Base-by-base conservation (phyloP, 2,329 filamentous ascomycete genomes). In the Aciculosporium take region DNA sequence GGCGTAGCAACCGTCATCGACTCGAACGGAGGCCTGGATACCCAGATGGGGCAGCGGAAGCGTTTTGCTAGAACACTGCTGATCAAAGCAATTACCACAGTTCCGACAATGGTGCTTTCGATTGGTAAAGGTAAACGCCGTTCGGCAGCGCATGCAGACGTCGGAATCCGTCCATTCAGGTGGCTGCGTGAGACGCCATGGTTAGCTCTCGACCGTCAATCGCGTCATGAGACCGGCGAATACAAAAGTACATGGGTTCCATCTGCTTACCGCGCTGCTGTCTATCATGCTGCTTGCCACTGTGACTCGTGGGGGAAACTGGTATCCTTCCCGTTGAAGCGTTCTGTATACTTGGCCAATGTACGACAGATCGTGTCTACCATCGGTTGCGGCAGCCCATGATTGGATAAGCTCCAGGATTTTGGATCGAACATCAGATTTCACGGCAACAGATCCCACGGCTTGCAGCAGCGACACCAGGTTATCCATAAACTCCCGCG, bases 121-220 rank as follows among this genome's bases (percentile, higher is more conserved):
- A 60, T 98, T 98, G 42, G 89, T 98, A 56, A 98, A 95, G 37
- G 86, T 95, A 54, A 98, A 98, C 15, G 86, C 66, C 10, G 89
- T 95, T 51, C 91, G 79, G 60, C 91, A 98, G 57, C 91, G 82
- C 87, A 98, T 95, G 60, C 91, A 98, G 25, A 98, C 89, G 54
- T 98, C 91, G 9, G 89, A 95, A 63, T 98, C 91, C 39, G 81
- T 79, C 91, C 91, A 98, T 63, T 98, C 91, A 0, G 91, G 91
- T 8, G 91, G 91, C 81, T 94, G 30, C 13, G 6, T 7, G 23
- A 34, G 23, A 40, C 8, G 8, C 13, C 23, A 28, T 20, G 8
- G 18, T 40, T 21, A 40, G 38, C 27, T 29, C 4, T 29, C 4
- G 27, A 23, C 30, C 15, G 18, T 29, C 17, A 15, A 15, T 34